phyloP scores from a whole-genome alignment of 768 basidiomycete species.

The Boletus pseudo-olivaceus region DNA sequence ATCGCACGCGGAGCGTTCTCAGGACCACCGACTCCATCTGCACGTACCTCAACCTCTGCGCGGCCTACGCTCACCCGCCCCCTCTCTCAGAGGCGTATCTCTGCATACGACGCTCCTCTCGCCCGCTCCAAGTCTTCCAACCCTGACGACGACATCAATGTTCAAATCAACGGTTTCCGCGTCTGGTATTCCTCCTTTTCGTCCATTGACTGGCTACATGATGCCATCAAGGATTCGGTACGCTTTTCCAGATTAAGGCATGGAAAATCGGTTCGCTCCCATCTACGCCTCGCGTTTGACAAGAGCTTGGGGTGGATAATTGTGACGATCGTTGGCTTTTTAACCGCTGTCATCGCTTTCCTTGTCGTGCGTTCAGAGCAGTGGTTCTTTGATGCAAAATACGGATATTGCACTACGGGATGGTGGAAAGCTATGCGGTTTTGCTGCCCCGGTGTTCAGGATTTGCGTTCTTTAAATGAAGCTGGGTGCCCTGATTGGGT shows the following conservation, averaged over 20 bases:
- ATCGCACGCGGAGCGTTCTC: conserved; percentile 34
- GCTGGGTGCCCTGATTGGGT: conserved; percentile 66
- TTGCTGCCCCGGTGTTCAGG: conserved; percentile 59
- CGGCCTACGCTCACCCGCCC: conserved; percentile 36
- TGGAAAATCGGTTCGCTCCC: conserved; percentile 67
- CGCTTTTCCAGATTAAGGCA: conserved; percentile 71
- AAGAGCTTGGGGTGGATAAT: conserved; percentile 85
- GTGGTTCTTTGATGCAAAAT: conserved; percentile 88
- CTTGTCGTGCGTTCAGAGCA: conserved; percentile 82
- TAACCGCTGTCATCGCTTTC: conserved; percentile 85
- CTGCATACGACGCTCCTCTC: conserved; percentile 61
- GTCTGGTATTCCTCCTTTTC: conserved; percentile 86
- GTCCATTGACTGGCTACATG: conserved; percentile 95
- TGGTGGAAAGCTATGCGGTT: conserved; percentile 78
- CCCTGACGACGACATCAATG: conserved; percentile 47
- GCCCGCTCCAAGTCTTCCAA: conserved; percentile 31
- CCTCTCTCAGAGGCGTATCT: conserved; percentile 57
- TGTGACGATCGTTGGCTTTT: conserved; percentile 82
- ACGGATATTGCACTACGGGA: conserved; percentile 71
- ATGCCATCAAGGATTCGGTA: conserved; percentile 89
- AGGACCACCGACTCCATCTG: conserved; percentile 33
- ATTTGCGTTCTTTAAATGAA: conserved; percentile 15
- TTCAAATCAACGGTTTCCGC: conserved; percentile 80
- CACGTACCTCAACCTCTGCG: conserved; percentile 33
- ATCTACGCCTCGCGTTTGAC: conserved; percentile 61